A percentile compares a stretch with the other conserved stretches of the same genome.
These are phyloP conservation scores for Echinochloa phyllopogon DNA, from an alignment of 176 grass and related monocot species.

Conservation along the genomic window DNA sequence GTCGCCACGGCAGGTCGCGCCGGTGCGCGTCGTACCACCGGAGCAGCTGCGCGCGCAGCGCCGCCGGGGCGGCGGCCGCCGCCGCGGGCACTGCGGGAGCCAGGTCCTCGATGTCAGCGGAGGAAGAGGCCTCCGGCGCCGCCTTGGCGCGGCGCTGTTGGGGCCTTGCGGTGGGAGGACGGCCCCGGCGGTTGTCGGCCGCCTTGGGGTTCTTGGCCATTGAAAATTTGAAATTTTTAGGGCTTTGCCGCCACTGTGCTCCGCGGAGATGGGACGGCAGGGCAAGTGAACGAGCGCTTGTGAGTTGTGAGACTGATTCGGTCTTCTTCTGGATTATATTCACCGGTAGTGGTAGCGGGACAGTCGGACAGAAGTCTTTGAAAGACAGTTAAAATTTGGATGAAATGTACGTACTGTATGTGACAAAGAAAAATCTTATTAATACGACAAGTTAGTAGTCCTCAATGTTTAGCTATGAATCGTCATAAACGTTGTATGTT, in stretches of 20 bases:
- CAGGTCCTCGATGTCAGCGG: slow-evolving; percentile 58
- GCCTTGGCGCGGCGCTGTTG: slow-evolving; percentile 18
- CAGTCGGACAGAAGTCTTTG: no score
- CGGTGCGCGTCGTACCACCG: slow-evolving; percentile 76
- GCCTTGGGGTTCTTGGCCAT: slow-evolving; percentile 47
- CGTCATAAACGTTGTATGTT: no score
- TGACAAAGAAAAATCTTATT: no score
- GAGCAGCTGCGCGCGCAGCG: slow-evolving; percentile 60
- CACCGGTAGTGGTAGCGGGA: no score
- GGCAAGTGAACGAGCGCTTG: no score
- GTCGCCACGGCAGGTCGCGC: slow-evolving; percentile 81
- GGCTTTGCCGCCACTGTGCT: slow-evolving; percentile 25
- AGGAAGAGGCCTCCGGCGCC: not conserved
- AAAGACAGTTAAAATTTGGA: no score
- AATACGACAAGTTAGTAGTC: no score
- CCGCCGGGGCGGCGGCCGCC: slow-evolving; percentile 13
- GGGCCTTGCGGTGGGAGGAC: not conserved
- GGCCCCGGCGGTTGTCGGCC: not conserved
- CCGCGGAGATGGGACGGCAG: no score
- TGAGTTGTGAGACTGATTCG: no score
- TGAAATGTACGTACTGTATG: no score
- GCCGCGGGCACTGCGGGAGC: slow-evolving; percentile 24
- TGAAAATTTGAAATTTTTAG: slow-evolving; percentile 34
- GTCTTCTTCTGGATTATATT: no score
- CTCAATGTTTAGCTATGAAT: no score